Base-by-base conservation (phyloP, 805 yeast species). In the Ogataea thermomethanolica region DNA sequence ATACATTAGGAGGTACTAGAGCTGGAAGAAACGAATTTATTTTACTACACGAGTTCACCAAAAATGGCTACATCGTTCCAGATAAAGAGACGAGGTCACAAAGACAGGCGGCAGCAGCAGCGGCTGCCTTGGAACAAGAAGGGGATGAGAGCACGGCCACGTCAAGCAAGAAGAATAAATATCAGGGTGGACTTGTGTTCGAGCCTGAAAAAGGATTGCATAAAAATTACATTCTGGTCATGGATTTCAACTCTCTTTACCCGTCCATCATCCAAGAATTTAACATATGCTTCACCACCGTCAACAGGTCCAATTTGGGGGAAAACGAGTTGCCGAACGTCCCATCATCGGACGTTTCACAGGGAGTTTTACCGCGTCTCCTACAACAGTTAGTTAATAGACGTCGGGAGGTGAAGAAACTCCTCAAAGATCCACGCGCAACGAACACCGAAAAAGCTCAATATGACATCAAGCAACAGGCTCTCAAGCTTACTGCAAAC, bases 171-270 rank as follows among this genome's bases (percentile, higher is more conserved):
- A 57, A 56, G 40, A 51, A 61, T 7, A 60, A 59, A 43, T 60
- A 39, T 41, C 58, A 56, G 39, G 65, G 65, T 50, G 65, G 99
- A 60, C 73, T 88, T 49, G 99, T 93, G 23, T 87, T 93, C 62
- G 99, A 93, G 49, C 99, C 99, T 1, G 96, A 86, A 55, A 88
- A 84, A 58, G 99, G 99, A 2, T 69, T 93, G 29, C 96, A 91
- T 59, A 88, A 87, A 58, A 84, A 87, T 50, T 86, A 83, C 58
- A 76, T 89, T 3, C 66, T 93, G 47, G 99, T 93, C 15, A 90
- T 93, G 98, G 99, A 93, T 67, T 93, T 93, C 81, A 93, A 93
- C 66, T 88, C 96, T 35, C 74, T 93, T 67, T 93, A 93, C 59
- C 99, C 99, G 8, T 86, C 96, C 46, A 91, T 93, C 57, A 93